Evolutionary conservation across 305 asterid species (phyloP), one percentile per base, ranked within the genome.

Genomic region (Andrographis paniculata): DNA sequence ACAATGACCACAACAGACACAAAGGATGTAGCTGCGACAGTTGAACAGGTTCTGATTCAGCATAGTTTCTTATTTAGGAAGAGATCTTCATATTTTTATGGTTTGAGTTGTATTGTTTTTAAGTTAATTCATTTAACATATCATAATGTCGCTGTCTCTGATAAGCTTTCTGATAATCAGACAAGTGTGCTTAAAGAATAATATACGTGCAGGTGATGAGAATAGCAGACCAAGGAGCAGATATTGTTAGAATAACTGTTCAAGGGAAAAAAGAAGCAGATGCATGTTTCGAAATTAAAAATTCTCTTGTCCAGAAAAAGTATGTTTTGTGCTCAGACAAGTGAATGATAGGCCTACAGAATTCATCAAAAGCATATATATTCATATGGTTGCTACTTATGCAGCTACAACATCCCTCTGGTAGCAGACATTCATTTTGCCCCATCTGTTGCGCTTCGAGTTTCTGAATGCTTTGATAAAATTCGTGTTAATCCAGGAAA

Each of bases 261-360:
- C 99, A 92, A 68, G 99, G 99, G 72, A 92, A 65, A 80, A 92
- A 67, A 79, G 99, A 92, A 68, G 99, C 99, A 17, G 99, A 92
- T 66, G 81, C 99, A 9, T 92, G 99, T 48, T 87, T 64, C 27
- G 99, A 87, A 56, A 92, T 92, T 16, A 87, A 92, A 61, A 84
- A 87, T 48, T 50, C 94, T 22, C 95, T 92, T 46, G 92, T 92
- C 50, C 97, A 84, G 75, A 92, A 92, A 77, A 87, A 87, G 99
- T 87, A 68, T 2, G 92, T 49, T 15, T 56, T 24, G 6, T 15
- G 8, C 41, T 37, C 18, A 37, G 28, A 37, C 43, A 27, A 17
- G 49, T 44, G 57, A 33, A 45, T 27, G 31, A 41, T 24, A 52
- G 17, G 54, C 45, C 52, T 60, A 33, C 48, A 17, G 46, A 38